These are phyloP conservation scores for Trichoderma sp. DNA, from an alignment of 2,329 filamentous ascomycete species.

Conservation along the genomic window DNA sequence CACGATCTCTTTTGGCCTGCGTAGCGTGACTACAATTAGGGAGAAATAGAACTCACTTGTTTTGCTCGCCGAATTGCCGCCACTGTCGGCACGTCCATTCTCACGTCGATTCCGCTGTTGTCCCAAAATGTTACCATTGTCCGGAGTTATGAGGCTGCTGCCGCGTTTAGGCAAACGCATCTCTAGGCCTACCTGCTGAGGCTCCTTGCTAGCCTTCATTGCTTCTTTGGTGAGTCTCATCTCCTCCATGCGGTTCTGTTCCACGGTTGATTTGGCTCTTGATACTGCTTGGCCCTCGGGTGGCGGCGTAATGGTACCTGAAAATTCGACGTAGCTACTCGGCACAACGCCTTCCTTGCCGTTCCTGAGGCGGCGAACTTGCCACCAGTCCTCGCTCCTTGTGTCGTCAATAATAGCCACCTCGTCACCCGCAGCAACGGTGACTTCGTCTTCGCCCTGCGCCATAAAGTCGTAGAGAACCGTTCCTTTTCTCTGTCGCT, in stretches of 20 bases:
- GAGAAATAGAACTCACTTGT: slow-evolving; percentile 61
- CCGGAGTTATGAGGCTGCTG: slow-evolving; percentile 72
- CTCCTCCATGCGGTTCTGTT: slow-evolving; percentile 79
- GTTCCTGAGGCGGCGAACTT: slow-evolving; percentile 85
- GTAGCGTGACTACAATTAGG: neutral
- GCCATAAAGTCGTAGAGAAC: slow-evolving; percentile 96
- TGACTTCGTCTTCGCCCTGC: slow-evolving; percentile 94
- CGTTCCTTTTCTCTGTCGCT: slow-evolving; percentile 75
- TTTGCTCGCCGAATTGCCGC: slow-evolving; percentile 60
- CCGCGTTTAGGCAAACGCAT: slow-evolving; percentile 74
- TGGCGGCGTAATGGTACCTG: slow-evolving; percentile 59
- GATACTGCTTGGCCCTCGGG: slow-evolving; percentile 40
- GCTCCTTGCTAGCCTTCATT: slow-evolving; percentile 62
- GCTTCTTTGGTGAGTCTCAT: slow-evolving; percentile 81
- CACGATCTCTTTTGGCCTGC: neutral
- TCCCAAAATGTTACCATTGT: slow-evolving; percentile 66
- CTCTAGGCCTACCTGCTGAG: slow-evolving; percentile 70
- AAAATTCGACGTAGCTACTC: slow-evolving; percentile 92
- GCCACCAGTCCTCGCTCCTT: slow-evolving; percentile 98
- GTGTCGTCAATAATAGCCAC: slow-evolving; percentile 86
- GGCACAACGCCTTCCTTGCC: slow-evolving; percentile 95
- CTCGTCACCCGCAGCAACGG: slow-evolving; percentile 85
- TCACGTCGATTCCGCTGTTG: slow-evolving; percentile 74
- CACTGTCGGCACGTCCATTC: slow-evolving; percentile 60
- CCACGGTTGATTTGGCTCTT: slow-evolving; percentile 63